Base-by-base conservation (phyloP, 768 basidiomycete genomes). In the Nidularia sp. region DNA sequence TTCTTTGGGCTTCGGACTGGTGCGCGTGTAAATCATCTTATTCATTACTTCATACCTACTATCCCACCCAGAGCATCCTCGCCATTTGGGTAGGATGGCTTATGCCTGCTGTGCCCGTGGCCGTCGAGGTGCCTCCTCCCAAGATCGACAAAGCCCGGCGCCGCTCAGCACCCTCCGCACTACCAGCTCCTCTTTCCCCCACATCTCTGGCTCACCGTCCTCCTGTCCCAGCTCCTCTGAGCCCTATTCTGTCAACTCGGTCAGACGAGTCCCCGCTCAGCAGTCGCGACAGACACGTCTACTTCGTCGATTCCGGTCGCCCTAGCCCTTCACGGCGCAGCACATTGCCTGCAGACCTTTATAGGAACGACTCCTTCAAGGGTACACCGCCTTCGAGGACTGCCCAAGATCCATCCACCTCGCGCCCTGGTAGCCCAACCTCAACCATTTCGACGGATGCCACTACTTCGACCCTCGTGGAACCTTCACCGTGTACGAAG, bases 1-100 rank as follows among this genome's bases (percentile, higher is more conserved):
- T 48, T 68, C 68, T 13, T 46, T 69, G 10, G 69, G 70, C 5
- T 71, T 75, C 50, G 70, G 72, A 51, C 57, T 77, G 66, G 75
- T 77, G 55, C 55, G 69, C 61, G 32, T 33, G 22, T 35, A 50
- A 36, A 4, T 10, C n/a, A 46, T 39, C 49, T 39, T 36, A 4
- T 49, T 22, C 52, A 42, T 55, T n/a, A 56, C 46, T 46, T 31
- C 45, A 48, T 35, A 48, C 48, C 49, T 22, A 44, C 15, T 44
- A 44, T 51, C 41, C 25, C 4, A 48, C 46, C n/a, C 44, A 77
- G 76, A 77, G 76, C 59, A 57, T 77, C 35, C 59, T 76, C 29
- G 73, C 70, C 43, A 71, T 77, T 48, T 75, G 73, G 67, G 49
- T 76, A 34, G 63, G 66, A 13, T 77, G 75, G 75, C 53, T 74